phyloP scores from a whole-genome alignment of 441 rosid genomes.

The Theobroma grandiflorum region DNA sequence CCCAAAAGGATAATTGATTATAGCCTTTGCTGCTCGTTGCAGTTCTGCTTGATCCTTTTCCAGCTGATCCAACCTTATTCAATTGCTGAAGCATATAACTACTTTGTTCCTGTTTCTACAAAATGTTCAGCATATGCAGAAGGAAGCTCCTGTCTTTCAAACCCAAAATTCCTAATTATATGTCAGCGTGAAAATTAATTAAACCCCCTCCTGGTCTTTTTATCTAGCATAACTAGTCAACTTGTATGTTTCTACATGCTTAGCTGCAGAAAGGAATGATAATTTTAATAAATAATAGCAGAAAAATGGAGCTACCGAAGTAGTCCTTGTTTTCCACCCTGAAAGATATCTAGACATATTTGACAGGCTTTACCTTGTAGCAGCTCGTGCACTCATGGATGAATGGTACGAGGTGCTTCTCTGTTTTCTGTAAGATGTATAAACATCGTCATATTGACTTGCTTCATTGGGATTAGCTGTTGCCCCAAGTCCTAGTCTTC shows the following conservation, averaged over 20 bases:
- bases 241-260: constrained; percentile 1
- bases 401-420: constrained; percentile 92
- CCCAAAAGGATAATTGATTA: background rate
- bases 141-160: constrained; percentile 3
- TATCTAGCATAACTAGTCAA: background rate
- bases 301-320: background rate
- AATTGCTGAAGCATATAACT: background rate
- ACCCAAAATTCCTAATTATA: constrained; percentile 7
- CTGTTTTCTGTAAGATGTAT: constrained; percentile 92
- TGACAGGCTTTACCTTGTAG: constrained; percentile 50
- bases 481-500: constrained; percentile 95
- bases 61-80: background rate
- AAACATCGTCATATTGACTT: constrained; percentile 93
- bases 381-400: constrained; percentile 90
- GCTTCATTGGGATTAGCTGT: constrained; percentile 89
- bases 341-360: background rate
- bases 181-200: background rate
- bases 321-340: background rate
- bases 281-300: background rate
- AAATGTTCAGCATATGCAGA: background rate
- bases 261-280: background rate
- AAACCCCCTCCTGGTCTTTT: background rate
- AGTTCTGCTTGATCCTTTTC: background rate
- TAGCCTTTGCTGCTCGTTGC: background rate
- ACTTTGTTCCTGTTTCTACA: background rate